These are phyloP conservation scores for Heliamphora exappendiculata DNA, from an alignment of 148 eudicot genomes.

Conservation along the genomic window DNA sequence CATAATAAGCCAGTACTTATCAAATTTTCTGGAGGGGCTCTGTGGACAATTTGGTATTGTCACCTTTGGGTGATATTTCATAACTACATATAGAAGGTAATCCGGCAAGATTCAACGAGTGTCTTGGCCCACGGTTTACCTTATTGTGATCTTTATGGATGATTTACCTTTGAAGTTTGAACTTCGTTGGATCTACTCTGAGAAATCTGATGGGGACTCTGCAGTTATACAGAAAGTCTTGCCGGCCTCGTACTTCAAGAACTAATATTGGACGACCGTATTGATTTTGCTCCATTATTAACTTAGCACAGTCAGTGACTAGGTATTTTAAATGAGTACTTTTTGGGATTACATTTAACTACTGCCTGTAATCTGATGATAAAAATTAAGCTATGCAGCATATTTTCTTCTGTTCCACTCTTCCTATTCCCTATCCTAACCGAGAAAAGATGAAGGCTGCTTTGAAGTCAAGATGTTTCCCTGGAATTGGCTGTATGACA, in stretches of 20 bases:
- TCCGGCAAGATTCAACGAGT: not conserved
- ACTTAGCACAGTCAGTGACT: not conserved
- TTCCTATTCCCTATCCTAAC: too few species aligned
- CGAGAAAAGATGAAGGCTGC: too few species aligned
- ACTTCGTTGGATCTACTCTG: not conserved
- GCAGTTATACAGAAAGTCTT: not conserved
- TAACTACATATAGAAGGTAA: not conserved
- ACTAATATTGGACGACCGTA: not conserved
- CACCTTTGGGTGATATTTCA: not conserved
- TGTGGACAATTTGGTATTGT: not conserved
- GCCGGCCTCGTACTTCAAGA: not conserved
- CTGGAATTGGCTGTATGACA: too few species aligned
- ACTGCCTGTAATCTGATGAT: not conserved
- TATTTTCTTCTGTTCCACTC: not conserved
- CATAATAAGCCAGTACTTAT: not conserved
- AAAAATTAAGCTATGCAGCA: not conserved
- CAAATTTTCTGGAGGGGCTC: not conserved
- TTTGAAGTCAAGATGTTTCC: too few species aligned
- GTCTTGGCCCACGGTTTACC: not conserved
- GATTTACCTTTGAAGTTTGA: slow-evolving; percentile 1
- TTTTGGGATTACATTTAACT: not conserved
- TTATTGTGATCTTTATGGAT: not conserved
- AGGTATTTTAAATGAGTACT: not conserved
- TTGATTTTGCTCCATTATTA: not conserved
- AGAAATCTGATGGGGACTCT: not conserved